These are phyloP conservation scores for Eruca vesicaria DNA, from an alignment of 441 rosid genomes.

Conservation along the genomic window DNA sequence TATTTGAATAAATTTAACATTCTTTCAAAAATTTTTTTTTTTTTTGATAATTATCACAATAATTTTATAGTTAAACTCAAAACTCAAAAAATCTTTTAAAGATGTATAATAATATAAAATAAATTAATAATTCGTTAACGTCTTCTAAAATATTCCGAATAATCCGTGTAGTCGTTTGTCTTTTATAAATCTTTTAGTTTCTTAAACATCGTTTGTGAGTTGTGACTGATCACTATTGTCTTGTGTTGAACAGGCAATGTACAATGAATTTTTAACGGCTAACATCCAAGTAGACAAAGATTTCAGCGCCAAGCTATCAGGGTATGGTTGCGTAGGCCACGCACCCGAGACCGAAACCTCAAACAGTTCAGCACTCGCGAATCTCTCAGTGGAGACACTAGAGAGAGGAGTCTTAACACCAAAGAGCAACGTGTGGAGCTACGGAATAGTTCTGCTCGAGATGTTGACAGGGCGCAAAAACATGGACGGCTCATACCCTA, in stretches of 20 bases:
- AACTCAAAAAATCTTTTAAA: background rate
- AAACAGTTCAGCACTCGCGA: conserved; percentile 66
- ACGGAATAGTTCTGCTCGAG: conserved; percentile 89
- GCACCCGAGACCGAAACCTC: conserved; percentile 77
- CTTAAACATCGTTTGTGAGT: background rate
- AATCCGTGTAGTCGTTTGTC: too few relatives aligned
- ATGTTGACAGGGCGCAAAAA: conserved; percentile 87
- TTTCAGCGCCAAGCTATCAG: conserved; percentile 95
- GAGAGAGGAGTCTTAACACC: conserved; percentile 94
- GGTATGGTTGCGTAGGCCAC: conserved; percentile 88
- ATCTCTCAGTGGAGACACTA: conserved; percentile 84
- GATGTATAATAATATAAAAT: background rate
- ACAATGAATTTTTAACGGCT: conserved; percentile 87
- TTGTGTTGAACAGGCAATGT: conserved; percentile 79
- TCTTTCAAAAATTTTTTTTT: too few relatives aligned
- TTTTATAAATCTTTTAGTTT: background rate
- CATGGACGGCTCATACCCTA: conserved; percentile 75
- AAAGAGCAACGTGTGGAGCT: conserved; percentile 98
- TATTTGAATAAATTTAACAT: too few relatives aligned
- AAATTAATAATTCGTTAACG: too few relatives aligned
- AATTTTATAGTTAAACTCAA: background rate
- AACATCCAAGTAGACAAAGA: conserved; percentile 97
- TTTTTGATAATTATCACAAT: background rate
- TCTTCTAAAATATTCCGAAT: too few relatives aligned
- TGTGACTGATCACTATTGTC: conserved; percentile 6